Evolutionary conservation across 1,139 yeast genomes (phyloP).

Genomic region (Debaryomycetaceae sp.): DNA sequence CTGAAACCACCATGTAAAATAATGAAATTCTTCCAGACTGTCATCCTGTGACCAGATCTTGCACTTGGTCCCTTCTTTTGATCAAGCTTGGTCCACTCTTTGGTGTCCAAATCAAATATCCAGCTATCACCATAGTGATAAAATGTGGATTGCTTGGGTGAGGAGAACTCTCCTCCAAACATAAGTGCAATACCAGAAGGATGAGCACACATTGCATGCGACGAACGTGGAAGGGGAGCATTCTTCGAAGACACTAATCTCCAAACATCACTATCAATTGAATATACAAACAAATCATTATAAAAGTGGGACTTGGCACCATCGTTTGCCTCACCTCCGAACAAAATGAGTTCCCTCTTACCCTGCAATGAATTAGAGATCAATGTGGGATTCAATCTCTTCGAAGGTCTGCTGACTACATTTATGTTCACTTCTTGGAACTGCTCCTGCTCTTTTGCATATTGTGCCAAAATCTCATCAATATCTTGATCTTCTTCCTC

Average conservation of each 20-base stretch:
- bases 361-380: conserved; percentile 76
- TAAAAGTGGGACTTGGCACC: conserved; percentile 64
- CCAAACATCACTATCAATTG: conserved; percentile 82
- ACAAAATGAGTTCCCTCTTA: conserved; percentile 70
- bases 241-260: conserved; percentile 74
- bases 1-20: conserved; percentile 89
- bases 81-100: conserved; percentile 90
- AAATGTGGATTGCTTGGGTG: conserved; percentile 93
- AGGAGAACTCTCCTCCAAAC: conserved; percentile 96
- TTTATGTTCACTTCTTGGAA: conserved; percentile 70
- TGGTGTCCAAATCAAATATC: conserved; percentile 78
- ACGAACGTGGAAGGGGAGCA: conserved; percentile 87
- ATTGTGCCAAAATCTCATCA: conserved; percentile 76
- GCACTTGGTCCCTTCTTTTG: conserved; percentile 69
- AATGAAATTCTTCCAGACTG: conserved; percentile 87
- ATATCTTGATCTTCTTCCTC: conserved; percentile 84
- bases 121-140: conserved; percentile 97
- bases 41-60: conserved; percentile 88
- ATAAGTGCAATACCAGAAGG: conserved; percentile 81
- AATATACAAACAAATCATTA: conserved; percentile 75
- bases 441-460: conserved; percentile 74
- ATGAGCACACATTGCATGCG: conserved; percentile 92
- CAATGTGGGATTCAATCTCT: conserved; percentile 70
- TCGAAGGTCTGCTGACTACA: conserved; percentile 55
- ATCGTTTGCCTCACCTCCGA: conserved; percentile 82